Evolutionary conservation across 1,139 yeast species (phyloP).

Genomic region (Candida tropicalis): DNA sequence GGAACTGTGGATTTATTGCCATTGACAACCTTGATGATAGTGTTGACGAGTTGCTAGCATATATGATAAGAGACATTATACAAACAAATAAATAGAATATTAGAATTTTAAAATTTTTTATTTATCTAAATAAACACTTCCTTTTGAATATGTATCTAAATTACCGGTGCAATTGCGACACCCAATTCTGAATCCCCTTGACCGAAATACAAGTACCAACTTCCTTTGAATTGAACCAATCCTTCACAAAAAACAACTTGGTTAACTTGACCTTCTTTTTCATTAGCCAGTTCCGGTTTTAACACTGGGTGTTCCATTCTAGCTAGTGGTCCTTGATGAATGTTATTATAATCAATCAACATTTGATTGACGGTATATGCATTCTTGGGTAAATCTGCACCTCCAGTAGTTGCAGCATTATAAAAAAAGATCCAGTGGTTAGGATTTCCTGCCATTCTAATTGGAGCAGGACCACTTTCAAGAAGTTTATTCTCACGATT

Average conservation of each 20-base stretch:
- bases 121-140: too few species aligned
- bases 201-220: conserved; percentile 48
- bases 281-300: conserved; percentile 40
- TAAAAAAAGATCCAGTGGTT: conserved; percentile 44
- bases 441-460: conserved; percentile 32
- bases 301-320: conserved; percentile 41
- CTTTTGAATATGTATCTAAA: conserved; percentile 3
- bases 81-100: conserved; percentile 38
- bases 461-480: conserved; percentile 50
- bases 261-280: conserved; percentile 44
- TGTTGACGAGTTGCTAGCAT: conserved; percentile 57
- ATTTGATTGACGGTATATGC: conserved; percentile 44
- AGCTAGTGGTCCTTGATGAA: conserved; percentile 40
- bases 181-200: conserved; percentile 50
- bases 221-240: conserved; percentile 44
- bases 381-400: conserved; percentile 29
- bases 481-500: conserved; percentile 41
- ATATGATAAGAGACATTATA: conserved; percentile 60
- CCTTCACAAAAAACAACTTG: conserved; percentile 51
- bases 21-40: conserved; percentile 52
- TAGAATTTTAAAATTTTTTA: not conserved
- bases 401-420: conserved; percentile 46
- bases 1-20: conserved; percentile 68
- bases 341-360: conserved; percentile 45
- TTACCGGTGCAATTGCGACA: conserved; percentile 38